Evolutionary conservation across 169 alveolate genomes (phyloP).

Genomic region (Eimeria tenella): DNA sequence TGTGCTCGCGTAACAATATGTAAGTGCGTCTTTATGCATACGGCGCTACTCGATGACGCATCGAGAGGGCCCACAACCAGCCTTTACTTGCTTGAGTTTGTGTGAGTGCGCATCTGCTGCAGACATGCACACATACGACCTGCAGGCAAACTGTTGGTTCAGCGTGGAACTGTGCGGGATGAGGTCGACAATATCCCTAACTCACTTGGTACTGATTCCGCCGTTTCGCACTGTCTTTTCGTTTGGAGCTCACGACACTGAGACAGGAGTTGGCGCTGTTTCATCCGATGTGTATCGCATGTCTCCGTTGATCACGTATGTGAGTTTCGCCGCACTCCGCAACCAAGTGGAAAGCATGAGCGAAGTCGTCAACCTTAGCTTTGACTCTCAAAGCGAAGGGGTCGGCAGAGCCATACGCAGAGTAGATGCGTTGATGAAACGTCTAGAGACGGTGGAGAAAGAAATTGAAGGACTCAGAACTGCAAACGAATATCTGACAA

Average conservation of each 20-base stretch:
- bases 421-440: conserved; percentile 54
- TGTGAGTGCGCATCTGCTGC: background rate
- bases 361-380: conserved; percentile 58
- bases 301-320: conserved; percentile 69
- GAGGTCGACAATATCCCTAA: conserved; percentile 6
- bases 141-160: conserved; percentile 79
- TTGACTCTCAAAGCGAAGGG: conserved; percentile 60
- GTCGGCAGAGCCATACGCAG: conserved; percentile 60
- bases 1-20: background rate
- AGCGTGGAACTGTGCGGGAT: conserved; percentile 31
- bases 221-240: conserved; percentile 64
- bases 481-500: conserved; percentile 49
- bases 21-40: background rate
- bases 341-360: conserved; percentile 70
- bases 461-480: conserved; percentile 55
- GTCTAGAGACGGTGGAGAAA: conserved; percentile 29
- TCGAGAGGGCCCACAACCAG: background rate
- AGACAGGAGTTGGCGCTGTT: conserved; percentile 41
- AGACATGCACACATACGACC: conserved; percentile 74
- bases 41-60: too few relatives aligned
- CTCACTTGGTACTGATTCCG: conserved; percentile 46
- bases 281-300: conserved; percentile 72
- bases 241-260: conserved; percentile 69
- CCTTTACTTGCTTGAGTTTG: background rate
- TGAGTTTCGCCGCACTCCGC: conserved; percentile 74